phyloP scores from a whole-genome alignment of 768 basidiomycete species.

The Coprinellus micaceus region DNA sequence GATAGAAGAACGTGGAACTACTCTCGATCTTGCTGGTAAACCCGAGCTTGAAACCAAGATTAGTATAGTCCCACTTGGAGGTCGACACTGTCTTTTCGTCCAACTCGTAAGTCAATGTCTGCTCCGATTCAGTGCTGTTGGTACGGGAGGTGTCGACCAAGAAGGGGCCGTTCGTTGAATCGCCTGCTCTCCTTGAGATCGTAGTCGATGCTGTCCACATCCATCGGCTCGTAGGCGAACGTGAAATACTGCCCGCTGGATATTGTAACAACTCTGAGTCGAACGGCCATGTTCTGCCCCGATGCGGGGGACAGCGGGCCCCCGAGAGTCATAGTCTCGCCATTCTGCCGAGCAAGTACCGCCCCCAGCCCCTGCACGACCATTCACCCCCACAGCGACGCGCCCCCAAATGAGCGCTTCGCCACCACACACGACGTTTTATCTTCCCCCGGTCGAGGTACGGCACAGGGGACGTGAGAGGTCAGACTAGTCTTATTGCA shows the following conservation, averaged over 20 bases:
- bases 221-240: constrained; percentile 1
- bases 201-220: neutral
- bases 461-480: no score
- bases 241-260: neutral
- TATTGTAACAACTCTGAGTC: no score
- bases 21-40: neutral
- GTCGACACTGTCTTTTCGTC: neutral
- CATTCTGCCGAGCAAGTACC: no score
- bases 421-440: no score
- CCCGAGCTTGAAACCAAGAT: neutral
- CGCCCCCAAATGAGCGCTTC: no score
- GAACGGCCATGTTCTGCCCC: no score
- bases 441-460: no score
- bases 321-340: no score
- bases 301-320: no score
- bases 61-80: neutral
- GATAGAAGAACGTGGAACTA: neutral
- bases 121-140: neutral
- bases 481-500: no score
- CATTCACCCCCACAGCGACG: no score
- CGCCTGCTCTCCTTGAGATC: constrained; percentile 1
- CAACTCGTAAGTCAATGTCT: constrained; percentile 1
- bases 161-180: neutral
- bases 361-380: no score
- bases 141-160: neutral